Evolutionary conservation across 2,329 filamentous ascomycete genomes (phyloP).

Genomic region (Diaporthe sp.): DNA sequence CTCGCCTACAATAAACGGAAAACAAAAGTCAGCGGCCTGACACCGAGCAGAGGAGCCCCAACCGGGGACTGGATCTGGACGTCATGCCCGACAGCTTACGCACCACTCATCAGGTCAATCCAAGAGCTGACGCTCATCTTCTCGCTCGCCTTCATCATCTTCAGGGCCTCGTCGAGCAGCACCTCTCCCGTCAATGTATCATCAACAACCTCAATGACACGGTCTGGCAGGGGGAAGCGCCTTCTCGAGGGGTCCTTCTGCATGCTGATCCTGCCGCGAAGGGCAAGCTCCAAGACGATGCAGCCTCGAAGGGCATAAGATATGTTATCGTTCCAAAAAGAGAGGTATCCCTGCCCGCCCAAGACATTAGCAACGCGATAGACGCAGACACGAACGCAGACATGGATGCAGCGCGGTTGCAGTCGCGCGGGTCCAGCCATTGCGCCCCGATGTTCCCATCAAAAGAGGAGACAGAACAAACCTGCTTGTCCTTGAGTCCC

Average conservation of each 20-base stretch:
- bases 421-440: background rate
- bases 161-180: constrained; percentile 94
- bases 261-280: constrained; percentile 97
- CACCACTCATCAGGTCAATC: constrained; percentile 99
- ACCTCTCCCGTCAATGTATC: constrained; percentile 97
- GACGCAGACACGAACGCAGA: constrained; percentile 10
- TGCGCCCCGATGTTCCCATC: background rate
- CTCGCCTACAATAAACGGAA: constrained; percentile 73
- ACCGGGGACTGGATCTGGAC: background rate
- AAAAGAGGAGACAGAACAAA: constrained; percentile 57
- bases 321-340: constrained; percentile 99
- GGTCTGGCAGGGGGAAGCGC: constrained; percentile 92
- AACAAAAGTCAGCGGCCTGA: constrained; percentile 22
- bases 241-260: constrained; percentile 94
- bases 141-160: constrained; percentile 99
- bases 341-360: constrained; percentile 84
- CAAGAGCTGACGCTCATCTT: constrained; percentile 99
- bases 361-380: constrained; percentile 36
- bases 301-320: constrained; percentile 97
- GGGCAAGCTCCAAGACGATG: constrained; percentile 97
- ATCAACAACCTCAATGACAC: constrained; percentile 96
- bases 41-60: constrained; percentile 18
- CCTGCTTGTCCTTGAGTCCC: constrained; percentile 98
- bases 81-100: constrained; percentile 45
- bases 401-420: background rate